Evolutionary conservation across 1,139 yeast species (phyloP), one percentile per base, ranked within the genome.

Genomic region (Kurtzmaniella quercitrusa): DNA sequence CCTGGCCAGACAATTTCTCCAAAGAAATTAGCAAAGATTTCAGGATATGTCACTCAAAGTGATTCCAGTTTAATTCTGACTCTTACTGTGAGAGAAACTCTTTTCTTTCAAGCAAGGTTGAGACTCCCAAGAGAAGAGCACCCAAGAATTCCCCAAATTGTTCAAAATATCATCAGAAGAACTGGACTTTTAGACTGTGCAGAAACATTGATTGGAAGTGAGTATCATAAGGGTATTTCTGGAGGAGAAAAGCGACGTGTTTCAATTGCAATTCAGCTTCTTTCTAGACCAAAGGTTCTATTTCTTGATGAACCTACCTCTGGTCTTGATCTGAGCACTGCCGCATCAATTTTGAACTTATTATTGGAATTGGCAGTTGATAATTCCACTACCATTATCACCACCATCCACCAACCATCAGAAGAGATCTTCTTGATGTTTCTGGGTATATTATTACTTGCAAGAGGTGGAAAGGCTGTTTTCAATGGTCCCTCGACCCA

Each of bases 201-300:
- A 25, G 84, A 87, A 52, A 83, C 85, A 0, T 65, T 85, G 7
- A 79, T 88, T 45, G 96, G 96, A 2, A 78, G 81, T 40, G 90
- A 84, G 34, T 64, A 75, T 36, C 72, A 79, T 5, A 87, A 87
- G 52, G 96, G 95, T 2, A 76, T 88, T 7, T 83, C 93, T 25
- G 96, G 96, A 11, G 96, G 95, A 45, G 95, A 88, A 55, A 85
- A 85, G 54, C 68, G 95, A 55, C 74, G 96, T 51, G 87, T 88
- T 1, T 82, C 93, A 0, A 87, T 88, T 59, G 93, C 93, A 1
- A 77, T 85, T 39, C 95, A 88, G 58, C 66, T 88, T 37, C 66
- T 87, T 34, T 81, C 82, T 44, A 79, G 79, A 43, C 94, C 95
- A 0, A 82, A 82, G 49, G 74, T 88, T 27, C 62, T 88, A 40